These are phyloP conservation scores for Lodderomyces oxycetoniae DNA, from an alignment of 1,139 yeast genomes.

Conservation along the genomic window DNA sequence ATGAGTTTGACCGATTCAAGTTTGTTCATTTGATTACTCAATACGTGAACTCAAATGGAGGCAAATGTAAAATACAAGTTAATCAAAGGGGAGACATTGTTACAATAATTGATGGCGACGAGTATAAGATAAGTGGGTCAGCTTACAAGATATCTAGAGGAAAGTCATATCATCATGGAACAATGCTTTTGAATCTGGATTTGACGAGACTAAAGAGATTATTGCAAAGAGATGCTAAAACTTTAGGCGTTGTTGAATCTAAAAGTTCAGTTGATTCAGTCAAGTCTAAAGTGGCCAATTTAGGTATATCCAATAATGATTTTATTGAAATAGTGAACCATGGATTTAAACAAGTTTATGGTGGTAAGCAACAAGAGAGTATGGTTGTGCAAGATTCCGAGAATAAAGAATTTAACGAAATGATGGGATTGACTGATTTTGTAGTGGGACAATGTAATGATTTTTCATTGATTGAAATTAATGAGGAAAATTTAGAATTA, in stretches of 20 bases:
- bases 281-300: conserved; percentile 67
- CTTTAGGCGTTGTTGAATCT: conserved; percentile 49
- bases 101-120: conserved; percentile 45
- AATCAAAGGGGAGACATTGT: conserved; percentile 81
- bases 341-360: conserved; percentile 42
- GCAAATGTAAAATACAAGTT: conserved; percentile 29
- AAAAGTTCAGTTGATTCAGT: conserved; percentile 70
- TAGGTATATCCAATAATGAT: conserved; percentile 40
- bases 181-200: conserved; percentile 76
- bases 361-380: conserved; percentile 9
- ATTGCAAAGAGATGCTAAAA: conserved; percentile 43
- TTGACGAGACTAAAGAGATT: conserved; percentile 54
- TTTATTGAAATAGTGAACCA: conserved; percentile 46
- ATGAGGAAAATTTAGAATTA: conserved; percentile 31
- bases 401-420: conserved; percentile 22
- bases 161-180: conserved; percentile 91
- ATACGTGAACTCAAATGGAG: conserved; percentile 38
- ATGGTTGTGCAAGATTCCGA: conserved; percentile 3
- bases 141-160: conserved; percentile 85
- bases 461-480: conserved; percentile 11
- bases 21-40: conserved; percentile 54
- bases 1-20: conserved; percentile 57
- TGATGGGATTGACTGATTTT: conserved; percentile 35
- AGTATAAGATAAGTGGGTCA: conserved; percentile 75
- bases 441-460: conserved; percentile 15